Evolutionary conservation across 768 basidiomycete species (phyloP).

Genomic region (Strobilomyces confusus): DNA sequence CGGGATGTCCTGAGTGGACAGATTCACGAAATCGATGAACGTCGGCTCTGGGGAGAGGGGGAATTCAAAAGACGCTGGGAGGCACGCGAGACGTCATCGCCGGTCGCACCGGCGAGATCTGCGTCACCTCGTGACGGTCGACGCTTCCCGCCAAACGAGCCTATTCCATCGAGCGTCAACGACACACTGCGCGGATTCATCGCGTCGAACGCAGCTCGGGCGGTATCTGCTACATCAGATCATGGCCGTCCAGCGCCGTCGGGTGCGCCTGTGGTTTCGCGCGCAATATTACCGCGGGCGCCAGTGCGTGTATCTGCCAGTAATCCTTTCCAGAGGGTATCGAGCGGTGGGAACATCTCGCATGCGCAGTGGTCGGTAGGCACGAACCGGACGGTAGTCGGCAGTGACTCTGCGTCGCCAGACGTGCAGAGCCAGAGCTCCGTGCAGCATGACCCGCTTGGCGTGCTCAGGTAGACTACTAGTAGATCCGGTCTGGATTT

Average conservation of each 20-base stretch:
- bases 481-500: background rate
- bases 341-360: constrained; percentile 5
- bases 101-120: constrained; percentile 20
- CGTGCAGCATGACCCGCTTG: constrained; percentile 29
- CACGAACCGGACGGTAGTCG: background rate
- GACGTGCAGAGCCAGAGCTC: constrained; percentile 9
- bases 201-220: constrained; percentile 13
- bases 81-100: constrained; percentile 22
- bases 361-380: constrained; percentile 3
- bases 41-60: constrained; percentile 57
- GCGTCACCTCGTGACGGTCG: constrained; percentile 16
- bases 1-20: constrained; percentile 65
- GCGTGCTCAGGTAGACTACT: constrained; percentile 23
- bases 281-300: constrained; percentile 15
- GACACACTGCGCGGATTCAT: constrained; percentile 21
- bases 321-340: constrained; percentile 29
- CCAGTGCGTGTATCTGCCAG: constrained; percentile 26
- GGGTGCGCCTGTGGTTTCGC: constrained; percentile 6
- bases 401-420: constrained; percentile 2
- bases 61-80: constrained; percentile 39
- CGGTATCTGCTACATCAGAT: constrained; percentile 2
- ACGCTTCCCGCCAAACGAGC: constrained; percentile 8
- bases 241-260: constrained; percentile 19
- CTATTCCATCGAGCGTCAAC: constrained; percentile 17
- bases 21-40: constrained; percentile 56